Evolutionary conservation across 2,329 filamentous ascomycete species (phyloP), one percentile per base, ranked within the genome.

Genomic region (Erysiphe pulchra): DNA sequence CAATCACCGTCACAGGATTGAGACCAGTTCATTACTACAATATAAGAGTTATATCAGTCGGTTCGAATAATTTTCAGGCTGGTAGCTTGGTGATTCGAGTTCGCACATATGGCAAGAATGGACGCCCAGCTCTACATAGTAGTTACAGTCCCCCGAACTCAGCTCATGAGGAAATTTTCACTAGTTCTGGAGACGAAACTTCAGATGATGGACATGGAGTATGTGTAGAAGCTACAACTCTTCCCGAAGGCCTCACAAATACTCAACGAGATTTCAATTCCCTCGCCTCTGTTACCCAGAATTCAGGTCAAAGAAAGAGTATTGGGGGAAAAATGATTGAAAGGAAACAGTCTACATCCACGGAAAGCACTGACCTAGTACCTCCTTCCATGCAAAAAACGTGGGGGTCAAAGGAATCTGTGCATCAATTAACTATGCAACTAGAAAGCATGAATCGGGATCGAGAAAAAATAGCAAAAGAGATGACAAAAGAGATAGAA

Each of bases 21-120:
- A 77, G 80, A 54, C 85, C 90, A 0, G 77, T 80, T 51, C 81
- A 82, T 55, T 92, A 86, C 56, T 95, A 95, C 63, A 92, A 92
- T 52, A 77, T 98, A 28, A 79, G 87, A 49, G 83, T 95, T 46
- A 81, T 94, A 53, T 84, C 87, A 36, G 80, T 94, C 46, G 92
- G 87, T 43, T 74, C 79, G 30, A 84, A 86, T 53, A 92, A 90
- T 60, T 95, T 95, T 55, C 84, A 92, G 57, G 84, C 86, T 0
- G 80, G 83, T 34, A 94, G 90, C 59, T 70, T 75, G 5, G 75
- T 92, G 34, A 77, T 95, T 51, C 80, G 90, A 46, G 67, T 98
- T 46, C 74, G 80, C 54, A 95, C 90, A 42, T 77, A 71, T 59
- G 70, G 65, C 57, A 68, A 65, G 53, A 75, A 78, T 60, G 74